Base-by-base conservation (phyloP, 345 rosid genomes). In the Arabis alpina region DNA sequence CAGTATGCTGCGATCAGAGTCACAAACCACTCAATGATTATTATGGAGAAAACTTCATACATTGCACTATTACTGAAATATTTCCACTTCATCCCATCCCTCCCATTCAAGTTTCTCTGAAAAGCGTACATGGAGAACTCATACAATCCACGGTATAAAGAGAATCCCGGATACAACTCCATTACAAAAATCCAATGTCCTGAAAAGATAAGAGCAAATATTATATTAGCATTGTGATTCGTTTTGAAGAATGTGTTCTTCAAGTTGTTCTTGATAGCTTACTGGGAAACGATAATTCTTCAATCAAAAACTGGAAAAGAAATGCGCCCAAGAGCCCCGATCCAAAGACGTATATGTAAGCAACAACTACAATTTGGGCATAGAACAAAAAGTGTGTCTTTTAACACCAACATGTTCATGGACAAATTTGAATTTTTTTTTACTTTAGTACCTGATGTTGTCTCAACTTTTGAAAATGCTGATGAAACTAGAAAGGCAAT, bases 141-240 rank as follows among this genome's bases (percentile, higher is more conserved):
- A 32, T 94, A 94, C 48, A 94, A 61, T 7, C 99, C 99, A 50
- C 98, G 99, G 61, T 83, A 91, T n/a, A 94, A 65, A 25, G 98
- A 70, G 61, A 94, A 94, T 52, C 97, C 96, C 49, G 98, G 99
- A 81, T 79, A 91, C 61, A 94, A 68, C 85, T 94, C 98, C 86
- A 94, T 25, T 28, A 80, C 73, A 55, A 81, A 60, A 64, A 91
- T 78, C 98, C 93, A 86, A n/a, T 76, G 82, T 72, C 86, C 99
- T 94, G 75, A 45, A 80, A 63, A 28, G 69, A 54, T 48, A 70
- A 36, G 77, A 56, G 4, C 32, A 28, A 28, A 28, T 28, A 28
- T 34, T 39, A 7, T 11, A 36, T 56, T 48, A n/a, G 27, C 8
- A 54, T 27, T 2, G 5, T 76, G 4, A 4, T 65, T 6, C 51